Evolutionary conservation across 768 basidiomycete genomes (phyloP).

Genomic region (Boletus reticulatus): DNA sequence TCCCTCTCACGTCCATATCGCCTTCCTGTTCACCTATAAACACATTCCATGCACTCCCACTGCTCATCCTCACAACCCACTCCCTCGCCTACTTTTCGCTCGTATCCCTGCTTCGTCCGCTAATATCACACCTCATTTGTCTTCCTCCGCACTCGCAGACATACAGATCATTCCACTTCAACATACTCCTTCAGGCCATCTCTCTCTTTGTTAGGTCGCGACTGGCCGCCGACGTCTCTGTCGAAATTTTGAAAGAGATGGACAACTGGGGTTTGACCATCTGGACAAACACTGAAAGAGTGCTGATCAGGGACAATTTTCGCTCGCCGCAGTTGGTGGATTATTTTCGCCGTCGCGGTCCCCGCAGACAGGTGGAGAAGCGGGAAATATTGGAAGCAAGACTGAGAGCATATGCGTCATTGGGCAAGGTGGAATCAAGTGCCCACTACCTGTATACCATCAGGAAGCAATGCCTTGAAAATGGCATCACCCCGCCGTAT

Average conservation of each 20-base stretch:
- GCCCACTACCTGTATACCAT: constrained; percentile 41
- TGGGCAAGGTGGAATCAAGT: constrained; percentile 38
- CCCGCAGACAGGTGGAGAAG: background rate
- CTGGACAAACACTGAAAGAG: constrained; percentile 39
- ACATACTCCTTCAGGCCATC: constrained; percentile 52
- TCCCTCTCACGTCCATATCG: constrained; percentile 35
- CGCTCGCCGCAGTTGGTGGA: constrained; percentile 50
- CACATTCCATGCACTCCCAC: constrained; percentile 3
- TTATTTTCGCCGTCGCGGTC: constrained; percentile 33
- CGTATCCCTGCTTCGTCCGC: constrained; percentile 41
- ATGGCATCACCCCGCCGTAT: constrained; percentile 21
- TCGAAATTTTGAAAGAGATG: constrained; percentile 48
- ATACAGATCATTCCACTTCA: constrained; percentile 39
- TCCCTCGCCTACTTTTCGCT: constrained; percentile 52
- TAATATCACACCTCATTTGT: constrained; percentile 43
- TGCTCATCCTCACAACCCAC: constrained; percentile 33
- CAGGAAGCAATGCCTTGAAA: constrained; percentile 24
- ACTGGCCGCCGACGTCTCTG: constrained; percentile 38
- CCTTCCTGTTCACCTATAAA: constrained; percentile 21
- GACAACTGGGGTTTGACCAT: constrained; percentile 42
- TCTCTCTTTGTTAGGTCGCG: constrained; percentile 41
- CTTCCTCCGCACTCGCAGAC: constrained; percentile 19
- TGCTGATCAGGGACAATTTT: constrained; percentile 49
- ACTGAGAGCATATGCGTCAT: constrained; percentile 20
- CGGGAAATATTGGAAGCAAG: constrained; percentile 12